Conservation (phyloP, 805 yeast species). For the Sugiyamaella qingdaonensis region DNA sequence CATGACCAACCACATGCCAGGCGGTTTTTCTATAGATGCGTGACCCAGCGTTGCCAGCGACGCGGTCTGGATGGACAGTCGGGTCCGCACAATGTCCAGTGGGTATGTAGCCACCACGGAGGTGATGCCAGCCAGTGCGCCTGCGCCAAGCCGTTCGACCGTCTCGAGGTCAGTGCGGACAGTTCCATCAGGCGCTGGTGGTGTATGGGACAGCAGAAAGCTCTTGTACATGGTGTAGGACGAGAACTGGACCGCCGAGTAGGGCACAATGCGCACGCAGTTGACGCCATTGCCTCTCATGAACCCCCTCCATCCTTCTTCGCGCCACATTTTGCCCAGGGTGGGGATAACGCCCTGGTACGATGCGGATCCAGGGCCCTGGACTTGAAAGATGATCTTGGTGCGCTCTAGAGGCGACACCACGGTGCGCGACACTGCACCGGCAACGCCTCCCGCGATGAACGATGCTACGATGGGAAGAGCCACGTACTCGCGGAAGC, state of each 20-base stretch:
- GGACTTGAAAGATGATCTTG: conserved; percentile 86
- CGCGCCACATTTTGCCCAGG: conserved; percentile 70
- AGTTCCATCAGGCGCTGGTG: not conserved
- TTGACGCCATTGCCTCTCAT: conserved; percentile 89
- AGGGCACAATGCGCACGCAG: conserved; percentile 87
- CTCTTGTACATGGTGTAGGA: conserved; percentile 58
- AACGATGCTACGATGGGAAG: conserved; percentile 61
- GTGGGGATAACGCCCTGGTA: conserved; percentile 74
- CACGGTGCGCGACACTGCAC: conserved; percentile 88
- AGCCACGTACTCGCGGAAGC: conserved; percentile 8
- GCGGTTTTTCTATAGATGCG: conserved; percentile 43
- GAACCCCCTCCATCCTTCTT: conserved; percentile 88
- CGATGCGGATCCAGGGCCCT: conserved; percentile 48
- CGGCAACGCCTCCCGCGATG: conserved; percentile 94
- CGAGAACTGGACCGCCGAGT: conserved; percentile 89
- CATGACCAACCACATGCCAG: conserved; percentile 63
- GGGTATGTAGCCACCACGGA: conserved; percentile 88
- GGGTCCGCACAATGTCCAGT: conserved; percentile 82
- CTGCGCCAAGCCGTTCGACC: conserved; percentile 63
- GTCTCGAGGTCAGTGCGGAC: conserved; percentile 41
- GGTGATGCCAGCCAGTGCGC: conserved; percentile 74
- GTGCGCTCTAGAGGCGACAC: conserved; percentile 95
- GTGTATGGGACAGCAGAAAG: conserved; percentile 37
- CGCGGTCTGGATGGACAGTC: conserved; percentile 87
- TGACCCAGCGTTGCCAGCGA: conserved; percentile 33